Evolutionary conservation across 306 rosid species (phyloP), one percentile per base, ranked within the genome.

Genomic region (Gastrolobium bilobum): DNA sequence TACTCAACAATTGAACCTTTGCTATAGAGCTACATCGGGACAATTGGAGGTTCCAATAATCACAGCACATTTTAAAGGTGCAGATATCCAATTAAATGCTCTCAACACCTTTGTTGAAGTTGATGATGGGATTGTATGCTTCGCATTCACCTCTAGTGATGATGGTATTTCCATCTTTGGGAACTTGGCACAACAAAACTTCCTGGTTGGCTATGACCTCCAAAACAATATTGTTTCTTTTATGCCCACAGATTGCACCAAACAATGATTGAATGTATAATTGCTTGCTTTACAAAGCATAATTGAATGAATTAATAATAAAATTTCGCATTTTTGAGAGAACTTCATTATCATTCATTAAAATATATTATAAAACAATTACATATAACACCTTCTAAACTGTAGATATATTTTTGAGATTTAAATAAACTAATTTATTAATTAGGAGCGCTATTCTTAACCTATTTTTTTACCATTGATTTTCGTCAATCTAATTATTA

Each of bases 31-130:
- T 5, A 48, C 2, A 0, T 50, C 6, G 2, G 4, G 11, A 8
- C 1, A 67, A 26, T 15, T 7, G 10, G 33, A n/a, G 0, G 63
- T 11, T 44, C 90, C 90, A 1, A 1, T 7, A 0, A 84, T 86
- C 10, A 84, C 80, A 0, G 47, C 84, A 31, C 91, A 87, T 72
- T 90, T 87, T 37, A 26, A 3, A 0, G 90, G 84, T 7, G 94
- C 80, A 0, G 84, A 86, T 54, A 57, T 87, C 20, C 10, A 48
- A 56, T 44, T 90, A 53, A 75, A 79, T 13, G 4, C 77, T 1
- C 1, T 52, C 6, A 87, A 82, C 60, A 50, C 87, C 0, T 88
- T 93, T 68, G 7, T 87, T 39, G 20, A 37, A 10, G 59, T 84
- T 2, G n/a, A 14, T 0, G 79, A 83, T 0, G 65, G 8, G 0